Evolutionary conservation across 306 rosid genomes (phyloP).

Genomic region (Cicer yamashitae): DNA sequence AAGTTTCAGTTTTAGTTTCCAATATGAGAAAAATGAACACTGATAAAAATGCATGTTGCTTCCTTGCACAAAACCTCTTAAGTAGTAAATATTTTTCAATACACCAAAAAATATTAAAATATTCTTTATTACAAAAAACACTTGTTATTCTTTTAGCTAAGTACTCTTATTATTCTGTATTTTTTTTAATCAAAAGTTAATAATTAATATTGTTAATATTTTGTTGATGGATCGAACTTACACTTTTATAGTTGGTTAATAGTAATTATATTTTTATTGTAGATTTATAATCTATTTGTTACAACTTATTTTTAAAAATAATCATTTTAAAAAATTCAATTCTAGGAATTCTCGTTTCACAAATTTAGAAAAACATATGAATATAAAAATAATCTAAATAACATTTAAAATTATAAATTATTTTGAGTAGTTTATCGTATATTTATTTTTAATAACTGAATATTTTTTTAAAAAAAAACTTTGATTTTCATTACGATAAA

Average conservation of each 20-base stretch:
- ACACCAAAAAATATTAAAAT: background rate
- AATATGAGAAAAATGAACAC: constrained; percentile 27
- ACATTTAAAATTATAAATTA: no score
- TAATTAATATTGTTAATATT: no score
- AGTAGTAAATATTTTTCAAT: background rate
- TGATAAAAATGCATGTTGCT: constrained; percentile 3
- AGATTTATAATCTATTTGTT: background rate
- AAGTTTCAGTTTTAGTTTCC: constrained; percentile 17
- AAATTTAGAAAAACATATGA: no score
- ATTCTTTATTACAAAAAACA: background rate
- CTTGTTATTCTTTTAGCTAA: background rate
- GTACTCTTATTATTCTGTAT: background rate
- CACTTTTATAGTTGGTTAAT: background rate
- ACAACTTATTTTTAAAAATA: no score
- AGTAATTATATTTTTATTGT: background rate
- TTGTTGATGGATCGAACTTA: no score
- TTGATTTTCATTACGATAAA: no score
- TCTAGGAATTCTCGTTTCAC: no score
- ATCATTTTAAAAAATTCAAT: no score
- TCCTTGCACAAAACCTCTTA: background rate
- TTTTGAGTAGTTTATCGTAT: no score
- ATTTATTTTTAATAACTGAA: no score
- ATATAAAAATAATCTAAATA: no score
- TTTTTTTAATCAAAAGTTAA: background rate
- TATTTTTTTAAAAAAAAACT: no score